Evolutionary conservation across 176 grass and related monocot genomes (phyloP), one percentile per base, ranked within the genome.

Genomic region (Rhynchospora pubera): DNA sequence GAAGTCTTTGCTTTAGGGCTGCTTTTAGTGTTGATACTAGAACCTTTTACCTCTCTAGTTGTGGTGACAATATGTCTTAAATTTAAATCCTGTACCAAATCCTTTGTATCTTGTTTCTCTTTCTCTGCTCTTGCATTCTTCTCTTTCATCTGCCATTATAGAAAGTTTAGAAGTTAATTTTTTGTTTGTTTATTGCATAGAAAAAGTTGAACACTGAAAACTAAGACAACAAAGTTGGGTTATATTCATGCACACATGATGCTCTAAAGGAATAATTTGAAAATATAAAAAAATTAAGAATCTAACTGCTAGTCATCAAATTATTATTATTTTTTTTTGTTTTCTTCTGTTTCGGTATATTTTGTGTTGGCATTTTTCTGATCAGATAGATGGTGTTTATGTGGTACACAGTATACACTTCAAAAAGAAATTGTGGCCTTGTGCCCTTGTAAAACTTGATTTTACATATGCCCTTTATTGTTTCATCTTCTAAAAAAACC

Each of bases 121-220:
- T 85, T 90, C 71, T 87, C 84, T 30, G 59, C 60, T 64, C 19
- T 81, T 52, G 60, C 79, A 52, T 90, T 88, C 76, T 80, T 88
- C 73, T 97, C 94, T 83, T 93, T 93, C 84, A 91, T 88, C 94
- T 97, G 91, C 79, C 19, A 84, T 84, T 63, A 74, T 11, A 81
- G 68, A 76, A 24, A 8, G 75, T 18, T 8, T 57, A 86, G 60
- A 83, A 22, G 13, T 69, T 63, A 2, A 83, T 50, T 34, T 15
- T 10, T 51, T 75, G 5, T 75, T 22, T 26, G 19, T 5, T 5
- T 19, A 18, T 42, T 39, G 39, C 28, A 42, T 42, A 67, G 47
- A 77, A 78, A 77, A 80, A 42, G 21, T 79, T 57, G 53, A 78
- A 47, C 66, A 70, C 42, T 22, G 34, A 22, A 45, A 44, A 46